Evolutionary conservation across 2,329 filamentous ascomycete genomes (phyloP).

Genomic region (Ophiostoma australiae): DNA sequence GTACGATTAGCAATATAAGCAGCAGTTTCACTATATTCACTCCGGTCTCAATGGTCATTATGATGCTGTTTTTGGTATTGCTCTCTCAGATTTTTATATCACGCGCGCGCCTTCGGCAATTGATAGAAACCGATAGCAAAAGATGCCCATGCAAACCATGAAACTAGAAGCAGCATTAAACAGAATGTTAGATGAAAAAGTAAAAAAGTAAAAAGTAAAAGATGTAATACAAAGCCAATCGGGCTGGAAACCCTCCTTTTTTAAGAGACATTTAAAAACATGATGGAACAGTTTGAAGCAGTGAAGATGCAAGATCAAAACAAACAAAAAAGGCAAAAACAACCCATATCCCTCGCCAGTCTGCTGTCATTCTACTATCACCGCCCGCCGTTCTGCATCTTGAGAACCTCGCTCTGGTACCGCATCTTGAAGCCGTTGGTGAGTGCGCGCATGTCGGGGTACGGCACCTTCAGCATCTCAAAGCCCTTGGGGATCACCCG

Average conservation of each 20-base stretch:
- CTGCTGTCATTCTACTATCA: constrained; percentile 11
- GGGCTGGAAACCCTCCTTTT: constrained; percentile 5
- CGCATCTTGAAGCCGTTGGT: constrained; percentile 96
- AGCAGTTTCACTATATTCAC: background rate
- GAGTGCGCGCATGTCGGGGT: constrained; percentile 89
- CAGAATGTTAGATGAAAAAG: background rate
- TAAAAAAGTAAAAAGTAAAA: background rate
- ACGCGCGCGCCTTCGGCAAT: background rate
- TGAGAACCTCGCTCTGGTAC: constrained; percentile 61
- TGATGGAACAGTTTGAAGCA: background rate
- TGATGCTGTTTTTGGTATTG: background rate
- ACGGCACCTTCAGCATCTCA: constrained; percentile 80
- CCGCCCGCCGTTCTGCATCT: constrained; percentile 42
- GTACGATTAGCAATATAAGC: background rate
- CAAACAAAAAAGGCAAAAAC: background rate
- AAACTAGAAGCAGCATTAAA: background rate
- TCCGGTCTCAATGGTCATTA: background rate
- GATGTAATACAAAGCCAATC: constrained; percentile 6
- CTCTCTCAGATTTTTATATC: background rate
- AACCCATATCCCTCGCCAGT: background rate
- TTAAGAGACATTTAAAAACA: background rate
- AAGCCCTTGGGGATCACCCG: constrained; percentile 91
- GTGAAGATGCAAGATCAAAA: background rate
- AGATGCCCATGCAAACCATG: background rate
- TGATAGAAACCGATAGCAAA: background rate